Conservation (phyloP, 139 green algal species). For the Tetraselmis striata region DNA sequence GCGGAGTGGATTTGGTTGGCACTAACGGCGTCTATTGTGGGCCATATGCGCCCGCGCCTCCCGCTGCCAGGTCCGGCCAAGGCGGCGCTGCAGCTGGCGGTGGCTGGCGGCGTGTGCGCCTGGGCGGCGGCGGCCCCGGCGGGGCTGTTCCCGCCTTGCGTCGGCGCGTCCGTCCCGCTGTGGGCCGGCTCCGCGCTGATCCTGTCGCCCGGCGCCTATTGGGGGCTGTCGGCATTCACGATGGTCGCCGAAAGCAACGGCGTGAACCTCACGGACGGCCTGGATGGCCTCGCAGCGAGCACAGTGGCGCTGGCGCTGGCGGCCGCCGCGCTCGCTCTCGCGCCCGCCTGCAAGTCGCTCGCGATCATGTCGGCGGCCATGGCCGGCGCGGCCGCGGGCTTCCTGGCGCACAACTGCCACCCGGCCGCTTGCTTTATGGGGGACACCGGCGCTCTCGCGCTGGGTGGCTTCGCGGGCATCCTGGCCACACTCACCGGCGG, state of each 20-base stretch:
- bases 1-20: no score
- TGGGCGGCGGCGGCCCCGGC: background rate
- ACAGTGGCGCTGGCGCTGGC: slow-evolving; percentile 14
- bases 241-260: slow-evolving; percentile 40
- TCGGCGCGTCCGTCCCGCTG: background rate
- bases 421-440: slow-evolving; percentile 52
- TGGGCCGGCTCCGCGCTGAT: background rate
- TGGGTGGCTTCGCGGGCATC: slow-evolving; percentile 29
- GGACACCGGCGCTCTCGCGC: slow-evolving; percentile 42
- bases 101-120: background rate
- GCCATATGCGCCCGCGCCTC: no score
- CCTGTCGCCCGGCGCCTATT: slow-evolving; percentile 10
- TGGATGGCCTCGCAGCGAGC: slow-evolving; percentile 44
- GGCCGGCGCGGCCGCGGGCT: slow-evolving; percentile 27
- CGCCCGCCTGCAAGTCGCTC: background rate
- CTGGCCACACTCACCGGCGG: slow-evolving; percentile 10
- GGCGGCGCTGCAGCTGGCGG: background rate
- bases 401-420: slow-evolving; percentile 37
- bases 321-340: background rate
- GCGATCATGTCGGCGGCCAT: slow-evolving; percentile 1
- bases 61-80: no score
- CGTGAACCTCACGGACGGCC: slow-evolving; percentile 51
- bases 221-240: slow-evolving; percentile 23
- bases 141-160: no score
- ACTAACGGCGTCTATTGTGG: no score